phyloP scores from a whole-genome alignment of 2,329 filamentous ascomycete genomes.

The Shiraia sp. region DNA sequence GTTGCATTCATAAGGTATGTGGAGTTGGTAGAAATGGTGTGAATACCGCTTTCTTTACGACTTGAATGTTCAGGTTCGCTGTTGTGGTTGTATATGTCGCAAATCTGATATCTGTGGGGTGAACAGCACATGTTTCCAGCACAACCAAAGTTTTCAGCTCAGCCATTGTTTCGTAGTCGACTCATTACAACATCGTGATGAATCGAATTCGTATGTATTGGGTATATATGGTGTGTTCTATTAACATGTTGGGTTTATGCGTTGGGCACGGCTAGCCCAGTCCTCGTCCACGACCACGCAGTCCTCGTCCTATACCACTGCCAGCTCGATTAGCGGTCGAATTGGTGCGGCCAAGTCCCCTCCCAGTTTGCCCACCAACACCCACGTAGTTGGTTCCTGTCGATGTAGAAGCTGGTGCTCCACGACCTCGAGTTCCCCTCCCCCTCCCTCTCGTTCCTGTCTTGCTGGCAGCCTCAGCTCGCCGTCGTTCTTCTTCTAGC shows the following conservation, averaged over 20 bases:
- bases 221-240: background rate
- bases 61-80: too few relatives aligned
- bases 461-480: constrained; percentile 60
- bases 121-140: too few relatives aligned
- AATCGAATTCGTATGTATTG: too few relatives aligned
- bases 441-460: constrained; percentile 44
- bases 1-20: background rate
- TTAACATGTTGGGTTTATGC: background rate
- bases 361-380: constrained; percentile 52
- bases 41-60: too few relatives aligned
- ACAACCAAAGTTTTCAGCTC: too few relatives aligned
- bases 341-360: constrained; percentile 53
- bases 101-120: too few relatives aligned
- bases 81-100: too few relatives aligned
- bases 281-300: constrained; percentile 39
- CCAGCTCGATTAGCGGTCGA: constrained; percentile 48
- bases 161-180: too few relatives aligned
- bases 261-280: constrained; percentile 19
- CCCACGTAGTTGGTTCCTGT: constrained; percentile 47
- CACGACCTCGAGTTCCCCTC: constrained; percentile 40
- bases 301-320: constrained; percentile 50
- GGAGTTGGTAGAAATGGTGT: constrained; percentile 3
- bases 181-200: too few relatives aligned
- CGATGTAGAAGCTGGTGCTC: constrained; percentile 31
- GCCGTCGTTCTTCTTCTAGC: constrained; percentile 57